Evolutionary conservation across 2,329 filamentous ascomycete genomes (phyloP).

Genomic region (Peltaster fructicola): DNA sequence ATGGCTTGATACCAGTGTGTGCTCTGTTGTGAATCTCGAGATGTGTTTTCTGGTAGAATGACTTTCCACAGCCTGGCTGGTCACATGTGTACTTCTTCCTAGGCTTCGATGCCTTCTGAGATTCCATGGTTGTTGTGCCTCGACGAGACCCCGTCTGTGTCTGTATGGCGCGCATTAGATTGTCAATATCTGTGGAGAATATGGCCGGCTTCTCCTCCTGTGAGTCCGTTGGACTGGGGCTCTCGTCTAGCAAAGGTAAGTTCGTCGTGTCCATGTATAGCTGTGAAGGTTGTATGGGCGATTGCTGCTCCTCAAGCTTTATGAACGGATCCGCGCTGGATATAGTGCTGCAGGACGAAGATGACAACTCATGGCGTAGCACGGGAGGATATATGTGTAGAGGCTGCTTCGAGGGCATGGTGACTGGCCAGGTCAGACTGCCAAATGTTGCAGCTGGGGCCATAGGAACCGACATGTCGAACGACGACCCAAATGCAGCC

Average conservation of each 20-base stretch:
- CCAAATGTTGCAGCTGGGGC: conserved; percentile 7
- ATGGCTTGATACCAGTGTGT: conserved; percentile 82
- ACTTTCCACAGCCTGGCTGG: conserved; percentile 57
- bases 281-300: conserved; percentile 24
- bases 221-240: conserved; percentile 26
- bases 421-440: conserved; percentile 7
- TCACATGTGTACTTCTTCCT: conserved; percentile 58
- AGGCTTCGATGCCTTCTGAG: conserved; percentile 11
- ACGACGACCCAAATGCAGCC: conserved; percentile 4
- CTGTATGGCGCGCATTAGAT: conserved; percentile 78
- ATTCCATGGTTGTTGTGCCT: conserved; percentile 3
- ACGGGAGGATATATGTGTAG: background rate
- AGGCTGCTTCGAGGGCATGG: background rate
- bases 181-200: conserved; percentile 72
- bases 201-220: conserved; percentile 28
- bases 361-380: background rate
- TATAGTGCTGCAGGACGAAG: too few species aligned
- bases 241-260: conserved; percentile 17
- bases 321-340: conserved; percentile 20
- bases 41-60: conserved; percentile 82
- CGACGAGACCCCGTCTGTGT: conserved; percentile 33
- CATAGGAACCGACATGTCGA: background rate
- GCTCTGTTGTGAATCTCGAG: conserved; percentile 75
- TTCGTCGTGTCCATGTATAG: conserved; percentile 20
- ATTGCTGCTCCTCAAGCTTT: conserved; percentile 25